Evolutionary conservation across 2,329 filamentous ascomycete genomes (phyloP), one percentile per base, ranked within the genome.

Genomic region (Fusarium foetens): DNA sequence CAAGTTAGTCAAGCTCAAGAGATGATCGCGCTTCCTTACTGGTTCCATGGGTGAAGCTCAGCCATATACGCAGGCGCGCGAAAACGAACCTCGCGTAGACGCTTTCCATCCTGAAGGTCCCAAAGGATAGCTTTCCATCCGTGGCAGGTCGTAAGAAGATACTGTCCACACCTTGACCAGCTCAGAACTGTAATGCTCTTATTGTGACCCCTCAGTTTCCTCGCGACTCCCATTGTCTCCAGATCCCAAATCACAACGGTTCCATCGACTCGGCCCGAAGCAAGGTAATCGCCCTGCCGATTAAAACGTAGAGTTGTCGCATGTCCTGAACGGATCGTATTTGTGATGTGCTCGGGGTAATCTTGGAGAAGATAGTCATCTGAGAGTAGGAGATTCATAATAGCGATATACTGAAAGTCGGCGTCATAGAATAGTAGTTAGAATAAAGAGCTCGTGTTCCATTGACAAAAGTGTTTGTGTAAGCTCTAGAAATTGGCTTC

Each of bases 91-190:
- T 94, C 95, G 73, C 95, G 92, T 77, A 95, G 85, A 66, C 93
- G 86, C 78, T 92, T 87, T 51, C 89, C 87, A 66, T 89, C 86
- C 59, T 88, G 88, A 65, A 99, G 85, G 81, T 99, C 96, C 96
- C 96, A 99, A 1, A 99, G 87, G 55, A 97, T 94, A 71, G 93
- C 95, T 82, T 97, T 97, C 93, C 95, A 98, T 78, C 97, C 96
- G 80, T 98, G 94, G 48, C 94, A 97, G 16, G 94, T 93, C 65
- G 94, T 97, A 63, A 99, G 88, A 58, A 99, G 86, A 82, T 97
- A 98, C 73, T 94, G 89, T 31, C 96, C 95, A 83, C 94, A 94
- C 76, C 92, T 89, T 58, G 95, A 98, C 96, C 96, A 99, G 84
- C 95, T 97, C 67, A 99, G 83, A 57, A 94, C 97, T 76, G 97